phyloP scores from a whole-genome alignment of 192 early-diverging fungal species.

The Backusella circina region DNA sequence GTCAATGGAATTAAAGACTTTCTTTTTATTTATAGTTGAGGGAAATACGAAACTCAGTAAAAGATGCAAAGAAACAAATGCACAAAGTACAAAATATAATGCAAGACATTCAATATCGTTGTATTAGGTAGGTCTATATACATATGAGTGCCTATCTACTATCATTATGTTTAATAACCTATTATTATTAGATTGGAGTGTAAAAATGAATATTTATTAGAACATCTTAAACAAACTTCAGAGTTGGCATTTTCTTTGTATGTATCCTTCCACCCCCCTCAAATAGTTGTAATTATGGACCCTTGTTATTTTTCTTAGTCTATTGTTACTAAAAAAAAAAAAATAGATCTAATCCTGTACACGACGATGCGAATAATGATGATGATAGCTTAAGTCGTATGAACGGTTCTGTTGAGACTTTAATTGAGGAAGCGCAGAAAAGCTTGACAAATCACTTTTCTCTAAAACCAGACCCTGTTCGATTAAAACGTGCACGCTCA shows the following conservation, averaged over 20 bases:
- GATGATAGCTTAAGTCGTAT: constrained; percentile 6
- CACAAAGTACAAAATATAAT: neutral
- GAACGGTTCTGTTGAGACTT: neutral
- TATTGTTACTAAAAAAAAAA: neutral
- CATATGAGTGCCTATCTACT: too few species aligned
- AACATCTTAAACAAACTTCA: neutral
- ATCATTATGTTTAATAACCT: neutral
- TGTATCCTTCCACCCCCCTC: neutral
- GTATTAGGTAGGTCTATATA: neutral
- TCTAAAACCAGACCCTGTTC: neutral
- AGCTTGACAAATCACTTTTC: constrained; percentile 4
- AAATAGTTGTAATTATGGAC: neutral
- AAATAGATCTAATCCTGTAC: neutral
- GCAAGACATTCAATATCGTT: neutral
- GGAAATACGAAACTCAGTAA: neutral
- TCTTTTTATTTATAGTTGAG: neutral
- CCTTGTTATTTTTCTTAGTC: neutral
- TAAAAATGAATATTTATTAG: neutral
- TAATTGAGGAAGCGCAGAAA: constrained; percentile 4
- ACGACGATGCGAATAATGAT: neutral
- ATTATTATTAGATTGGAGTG: constrained; percentile 2
- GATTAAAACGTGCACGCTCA: neutral
- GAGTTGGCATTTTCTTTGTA: neutral
- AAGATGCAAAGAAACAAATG: neutral
- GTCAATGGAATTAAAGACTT: neutral